Base-by-base conservation (phyloP, 2,329 filamentous ascomycete genomes). In the Hymenoscyphus scutula region DNA sequence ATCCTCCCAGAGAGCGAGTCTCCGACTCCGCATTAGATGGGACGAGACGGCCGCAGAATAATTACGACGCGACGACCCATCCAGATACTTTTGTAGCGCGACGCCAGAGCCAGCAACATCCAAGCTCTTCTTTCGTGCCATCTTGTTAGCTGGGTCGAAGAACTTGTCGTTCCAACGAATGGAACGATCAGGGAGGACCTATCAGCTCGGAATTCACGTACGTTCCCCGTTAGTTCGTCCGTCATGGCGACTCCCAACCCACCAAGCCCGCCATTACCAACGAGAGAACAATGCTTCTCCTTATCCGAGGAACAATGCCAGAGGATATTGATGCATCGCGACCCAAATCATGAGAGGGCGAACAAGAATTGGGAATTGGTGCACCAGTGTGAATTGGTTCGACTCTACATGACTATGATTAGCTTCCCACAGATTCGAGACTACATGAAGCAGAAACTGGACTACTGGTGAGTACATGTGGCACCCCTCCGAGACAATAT, bases 361-460 rank as follows among this genome's bases (percentile, higher is more conserved):
- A 64, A 71, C 37, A 66, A 67, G 34, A 62, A 65, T 38, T 71
- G 69, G 69, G 69, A 69, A 53, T 13, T 59, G 25, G 41, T 58
- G 10, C 64, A 71, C 56, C 69, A 71, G 53, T 54, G 61, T 11
- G 65, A 71, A 41, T 64, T 71, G n/a, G 64, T 71, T 10, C 65
- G 69, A 10, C 65, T 68, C 25, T 71, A 71, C 53, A 71, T 71
- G 69, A 67, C 64, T 23, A 67, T 68, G 63, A 60, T 66, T 56
- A 70, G 68, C 58, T 71, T 71, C 57, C 63, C 64, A 1, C 65
- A 69, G 53, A 69, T 71, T 38, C 61, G 66, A 59, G 56, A 68
- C 19, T 59, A 62, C n/a, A 71, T 70, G 67, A 67, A 63, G 60
- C 38, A 65, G 19, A 67, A 63, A 48, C 54, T 70, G 34, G 69